Evolutionary conservation across 1,139 yeast genomes (phyloP).

Genomic region (Lodderomyces beijingensis): DNA sequence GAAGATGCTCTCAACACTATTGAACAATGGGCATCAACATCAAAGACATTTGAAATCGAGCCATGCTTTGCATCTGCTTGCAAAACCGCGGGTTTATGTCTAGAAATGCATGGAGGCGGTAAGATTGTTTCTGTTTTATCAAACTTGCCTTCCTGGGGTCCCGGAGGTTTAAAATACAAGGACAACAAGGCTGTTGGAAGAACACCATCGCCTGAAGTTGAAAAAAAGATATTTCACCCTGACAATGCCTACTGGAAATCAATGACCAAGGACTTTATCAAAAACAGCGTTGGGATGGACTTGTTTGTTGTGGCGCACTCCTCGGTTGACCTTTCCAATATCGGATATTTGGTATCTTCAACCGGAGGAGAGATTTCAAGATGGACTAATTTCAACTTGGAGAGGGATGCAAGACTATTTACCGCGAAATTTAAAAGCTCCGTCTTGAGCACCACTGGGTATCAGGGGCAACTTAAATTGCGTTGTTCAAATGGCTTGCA

Average conservation of each 20-base stretch:
- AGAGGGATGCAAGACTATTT: conserved; percentile 66
- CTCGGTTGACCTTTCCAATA: conserved; percentile 69
- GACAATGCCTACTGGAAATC: conserved; percentile 61
- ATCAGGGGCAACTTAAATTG: conserved; percentile 77
- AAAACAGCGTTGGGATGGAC: conserved; percentile 69
- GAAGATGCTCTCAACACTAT: conserved; percentile 65
- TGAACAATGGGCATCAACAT: conserved; percentile 39
- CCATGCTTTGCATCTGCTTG: conserved; percentile 81
- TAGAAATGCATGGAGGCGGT: conserved; percentile 69
- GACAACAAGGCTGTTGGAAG: conserved; percentile 35
- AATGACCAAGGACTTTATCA: conserved; percentile 55
- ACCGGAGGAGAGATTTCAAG: conserved; percentile 71
- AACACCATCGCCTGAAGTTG: conserved; percentile 47
- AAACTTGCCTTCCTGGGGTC: conserved; percentile 76
- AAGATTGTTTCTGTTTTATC: conserved; percentile 70
- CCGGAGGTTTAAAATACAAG: conserved; percentile 68
- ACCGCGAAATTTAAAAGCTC: conserved; percentile 55
- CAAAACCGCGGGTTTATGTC: conserved; percentile 62
- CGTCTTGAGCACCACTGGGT: conserved; percentile 51
- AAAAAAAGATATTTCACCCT: conserved; percentile 51
- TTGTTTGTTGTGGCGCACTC: conserved; percentile 65
- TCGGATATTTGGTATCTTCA: conserved; percentile 59
- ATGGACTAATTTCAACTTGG: conserved; percentile 65
- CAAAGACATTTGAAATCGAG: conserved; percentile 50
- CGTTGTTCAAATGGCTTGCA: conserved; percentile 89